Conservation (phyloP, 805 yeast genomes). For the Candida qinlingensis region DNA sequence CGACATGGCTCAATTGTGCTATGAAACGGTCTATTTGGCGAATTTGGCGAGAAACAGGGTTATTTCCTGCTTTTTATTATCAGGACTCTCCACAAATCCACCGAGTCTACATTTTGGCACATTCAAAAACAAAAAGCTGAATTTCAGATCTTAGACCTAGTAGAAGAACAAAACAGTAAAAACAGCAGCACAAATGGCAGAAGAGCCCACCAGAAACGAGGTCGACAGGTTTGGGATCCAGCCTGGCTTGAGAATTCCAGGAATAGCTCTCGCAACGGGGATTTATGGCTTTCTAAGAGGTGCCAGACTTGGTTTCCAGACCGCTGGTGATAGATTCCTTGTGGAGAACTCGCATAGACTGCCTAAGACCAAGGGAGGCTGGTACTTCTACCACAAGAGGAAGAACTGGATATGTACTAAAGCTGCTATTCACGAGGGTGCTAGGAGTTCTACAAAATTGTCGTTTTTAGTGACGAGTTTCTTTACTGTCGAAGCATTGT, state of each 20-base stretch:
- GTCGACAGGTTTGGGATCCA: slow-evolving; percentile 41
- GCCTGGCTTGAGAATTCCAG: slow-evolving; percentile 40
- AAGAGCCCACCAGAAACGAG: neutral
- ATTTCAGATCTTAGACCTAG: too few relatives aligned
- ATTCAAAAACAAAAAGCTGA: too few relatives aligned
- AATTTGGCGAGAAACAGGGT: neutral
- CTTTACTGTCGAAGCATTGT: slow-evolving; percentile 55
- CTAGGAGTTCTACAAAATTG: slow-evolving; percentile 36
- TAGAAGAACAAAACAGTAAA: too few relatives aligned
- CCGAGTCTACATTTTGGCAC: neutral
- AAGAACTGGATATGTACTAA: slow-evolving; percentile 70
- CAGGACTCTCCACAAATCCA: neutral
- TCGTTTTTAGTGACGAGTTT: slow-evolving; percentile 41
- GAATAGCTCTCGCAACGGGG: slow-evolving; percentile 35
- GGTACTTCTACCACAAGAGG: slow-evolving; percentile 84
- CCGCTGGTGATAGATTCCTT: slow-evolving; percentile 53
- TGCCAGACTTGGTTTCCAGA: slow-evolving; percentile 50
- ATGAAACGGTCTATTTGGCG: neutral
- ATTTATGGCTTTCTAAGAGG: slow-evolving; percentile 49
- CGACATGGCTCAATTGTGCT: neutral
- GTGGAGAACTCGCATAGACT: slow-evolving; percentile 81
- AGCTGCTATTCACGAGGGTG: slow-evolving; percentile 46
- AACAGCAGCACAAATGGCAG: neutral
- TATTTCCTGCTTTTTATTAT: neutral
- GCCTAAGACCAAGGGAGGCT: slow-evolving; percentile 73